Base-by-base conservation (phyloP, 345 rosid species). In the Salix koriyanagi region DNA sequence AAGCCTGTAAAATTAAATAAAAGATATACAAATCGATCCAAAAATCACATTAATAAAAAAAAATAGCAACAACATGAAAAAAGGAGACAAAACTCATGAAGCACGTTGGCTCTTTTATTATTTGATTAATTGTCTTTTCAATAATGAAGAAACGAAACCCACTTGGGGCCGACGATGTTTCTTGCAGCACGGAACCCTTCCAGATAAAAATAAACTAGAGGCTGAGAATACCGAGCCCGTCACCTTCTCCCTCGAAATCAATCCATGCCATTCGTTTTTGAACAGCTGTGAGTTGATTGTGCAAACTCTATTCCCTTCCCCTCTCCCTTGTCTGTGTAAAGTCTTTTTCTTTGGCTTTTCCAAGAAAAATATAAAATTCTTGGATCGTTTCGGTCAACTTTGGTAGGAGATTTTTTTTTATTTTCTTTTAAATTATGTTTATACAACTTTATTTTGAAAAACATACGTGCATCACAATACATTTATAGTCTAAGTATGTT, bases 1-100 rank as follows among this genome's bases (percentile, higher is more conserved):
- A 34, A 6, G 0, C 1, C 1, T 0, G 1, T 34, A 0, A 34
- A 0, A 34, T 34, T 34, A 0, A 4, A 4, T 6, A 34, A 34
- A 34, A 4, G 4, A 34, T 3, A 3, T 0, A 30, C 4, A 32
- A 32, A 32, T 32, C 2, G 30, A 28, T 28, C 4, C 0, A 32
- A 32, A 32, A 3, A 32, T 32, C 30, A 28, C 2, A 28, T 28
- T 28, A 28, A 28, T 28, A 28, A 28, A 2, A 28, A 28, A 28
- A 28, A 28, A 28, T 6, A 52, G n/a, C 23, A n/a, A 7, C 58
- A 0, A 2, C 0, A 52, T 52, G 9, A 19, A 18, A 36, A 36
- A 2, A 52, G 23, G 23, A 5, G 58, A 52, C 58, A 19, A 62
- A 18, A 9, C 32, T 48, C 79, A 0, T 46, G 74, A 65, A 67